These are phyloP conservation scores for Glycine soja DNA, from an alignment of 306 rosid genomes.

Conservation along the genomic window DNA sequence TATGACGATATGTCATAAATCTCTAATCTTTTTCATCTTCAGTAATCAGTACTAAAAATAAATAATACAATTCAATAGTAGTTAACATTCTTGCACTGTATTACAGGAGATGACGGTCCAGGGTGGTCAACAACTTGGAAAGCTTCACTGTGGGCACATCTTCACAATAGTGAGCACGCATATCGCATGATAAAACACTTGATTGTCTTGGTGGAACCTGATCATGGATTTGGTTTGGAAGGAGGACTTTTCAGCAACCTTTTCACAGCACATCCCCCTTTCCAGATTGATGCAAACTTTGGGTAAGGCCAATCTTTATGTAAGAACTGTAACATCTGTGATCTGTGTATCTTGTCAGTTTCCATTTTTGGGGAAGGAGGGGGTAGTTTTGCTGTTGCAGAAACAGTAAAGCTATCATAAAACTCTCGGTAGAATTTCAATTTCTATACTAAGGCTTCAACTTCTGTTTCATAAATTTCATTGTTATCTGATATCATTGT, in stretches of 20 bases:
- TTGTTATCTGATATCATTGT: no score
- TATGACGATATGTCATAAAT: not conserved
- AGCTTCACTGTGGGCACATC: slow-evolving; percentile 85
- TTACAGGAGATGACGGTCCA: slow-evolving; percentile 96
- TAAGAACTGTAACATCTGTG: slow-evolving; percentile 14
- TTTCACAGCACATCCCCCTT: slow-evolving; percentile 92
- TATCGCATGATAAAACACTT: slow-evolving; percentile 92
- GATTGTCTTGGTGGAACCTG: slow-evolving; percentile 84
- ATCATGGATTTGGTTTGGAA: slow-evolving; percentile 68
- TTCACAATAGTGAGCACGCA: slow-evolving; percentile 83
- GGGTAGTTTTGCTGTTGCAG: slow-evolving; percentile 21
- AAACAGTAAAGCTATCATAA: slow-evolving; percentile 2
- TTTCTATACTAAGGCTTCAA: slow-evolving; percentile 26
- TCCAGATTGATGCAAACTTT: slow-evolving; percentile 96
- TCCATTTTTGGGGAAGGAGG: slow-evolving; percentile 9
- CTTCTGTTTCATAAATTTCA: slow-evolving; percentile 4
- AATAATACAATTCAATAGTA: not conserved
- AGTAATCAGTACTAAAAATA: not conserved
- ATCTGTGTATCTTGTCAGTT: not conserved
- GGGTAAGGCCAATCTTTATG: slow-evolving; percentile 63
- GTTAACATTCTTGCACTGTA: slow-evolving; percentile 40
- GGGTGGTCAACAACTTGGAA: slow-evolving; percentile 99
- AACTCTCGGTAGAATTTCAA: not conserved
- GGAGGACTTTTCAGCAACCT: slow-evolving; percentile 95
- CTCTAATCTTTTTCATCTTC: slow-evolving; percentile 2